These are phyloP conservation scores for Entophlyctis luteolus DNA, from an alignment of 192 early-diverging fungal species.

Conservation along the genomic window DNA sequence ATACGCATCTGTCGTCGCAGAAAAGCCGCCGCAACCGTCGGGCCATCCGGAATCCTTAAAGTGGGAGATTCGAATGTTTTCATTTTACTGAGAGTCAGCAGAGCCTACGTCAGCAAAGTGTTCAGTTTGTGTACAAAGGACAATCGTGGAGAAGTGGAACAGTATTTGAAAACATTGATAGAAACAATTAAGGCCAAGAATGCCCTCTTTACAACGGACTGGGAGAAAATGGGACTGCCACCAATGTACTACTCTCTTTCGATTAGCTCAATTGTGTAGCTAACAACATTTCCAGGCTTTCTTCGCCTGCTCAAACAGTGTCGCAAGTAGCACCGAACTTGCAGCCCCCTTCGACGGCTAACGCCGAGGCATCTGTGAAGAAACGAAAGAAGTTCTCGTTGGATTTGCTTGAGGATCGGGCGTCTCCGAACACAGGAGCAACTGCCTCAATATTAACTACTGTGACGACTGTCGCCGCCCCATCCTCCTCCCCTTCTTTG, in stretches of 20 bases:
- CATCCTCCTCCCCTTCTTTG: not conserved
- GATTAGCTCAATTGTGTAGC: slow-evolving; percentile 20
- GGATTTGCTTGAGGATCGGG: slow-evolving; percentile 10
- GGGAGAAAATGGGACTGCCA: slow-evolving; percentile 67
- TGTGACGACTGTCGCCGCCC: not conserved
- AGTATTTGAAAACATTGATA: slow-evolving; percentile 58
- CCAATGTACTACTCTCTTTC: slow-evolving; percentile 36
- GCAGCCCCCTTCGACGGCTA: not conserved
- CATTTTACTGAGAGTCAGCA: not conserved
- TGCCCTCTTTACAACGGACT: slow-evolving; percentile 57
- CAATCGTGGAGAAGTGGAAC: slow-evolving; percentile 38
- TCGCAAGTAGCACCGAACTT: not conserved
- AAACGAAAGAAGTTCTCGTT: slow-evolving; percentile 36
- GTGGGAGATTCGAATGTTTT: not conserved
- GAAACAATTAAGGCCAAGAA: slow-evolving; percentile 35
- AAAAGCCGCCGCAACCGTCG: not conserved
- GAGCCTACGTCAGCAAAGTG: not conserved
- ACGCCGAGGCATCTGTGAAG: slow-evolving; percentile 8
- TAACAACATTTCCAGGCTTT: not conserved
- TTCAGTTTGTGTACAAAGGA: slow-evolving; percentile 15
- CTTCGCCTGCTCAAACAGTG: not conserved
- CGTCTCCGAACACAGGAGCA: no score
- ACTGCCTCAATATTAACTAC: no score
- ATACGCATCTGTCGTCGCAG: not conserved
- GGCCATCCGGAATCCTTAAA: not conserved